Base-by-base conservation (phyloP, 768 basidiomycete species). In the Neoboletus brunneissimus region DNA sequence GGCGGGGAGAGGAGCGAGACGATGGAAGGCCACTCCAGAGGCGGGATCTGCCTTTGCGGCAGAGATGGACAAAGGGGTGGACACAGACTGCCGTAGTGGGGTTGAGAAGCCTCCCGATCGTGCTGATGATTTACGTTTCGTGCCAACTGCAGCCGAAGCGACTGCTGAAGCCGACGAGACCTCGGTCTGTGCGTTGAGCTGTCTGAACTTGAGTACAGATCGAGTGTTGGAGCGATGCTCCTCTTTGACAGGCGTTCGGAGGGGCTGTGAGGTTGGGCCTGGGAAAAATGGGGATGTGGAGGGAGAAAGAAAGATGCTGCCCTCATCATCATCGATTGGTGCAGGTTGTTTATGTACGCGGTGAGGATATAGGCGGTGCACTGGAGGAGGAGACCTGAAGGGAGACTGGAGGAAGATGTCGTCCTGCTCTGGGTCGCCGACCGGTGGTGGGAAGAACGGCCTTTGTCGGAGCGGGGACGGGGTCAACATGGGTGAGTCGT, bases 231-330 rank as follows among this genome's bases (percentile, higher is more conserved):
- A 56, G 20, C 75, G 75, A 34, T 76, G 70, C n/a, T 69, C 64
- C 57, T 80, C 77, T 66, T 83, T 87, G 13, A 85, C 76, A 0
- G 86, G 86, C 0, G 86, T 87, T 9, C 79, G 75, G n/a, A 85
- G 77, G 9, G 84, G 79, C 47, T 77, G 77, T 10, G 81, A 78
- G 1, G 72, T 62, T 1, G 79, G 76, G 7, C 76, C 55, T 3
- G 80, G 72, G 55, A 79, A 73, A 59, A 80, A 76, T 10, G 76
- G 72, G 37, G 77, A 74, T 32, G 74, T 72, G 25, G 75, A 72
- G 29, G 84, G 79, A 15, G 79, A 79, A 7, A 84, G 76, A 59
- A 86, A 86, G 57, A 85, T 77, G 40, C 75, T 76, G 29, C 79
- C 82, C 31, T 87, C 83, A 52, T 83, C 79, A 56, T 87, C 82